These are phyloP conservation scores for Russula earlei DNA, from an alignment of 768 basidiomycete genomes.

Conservation along the genomic window DNA sequence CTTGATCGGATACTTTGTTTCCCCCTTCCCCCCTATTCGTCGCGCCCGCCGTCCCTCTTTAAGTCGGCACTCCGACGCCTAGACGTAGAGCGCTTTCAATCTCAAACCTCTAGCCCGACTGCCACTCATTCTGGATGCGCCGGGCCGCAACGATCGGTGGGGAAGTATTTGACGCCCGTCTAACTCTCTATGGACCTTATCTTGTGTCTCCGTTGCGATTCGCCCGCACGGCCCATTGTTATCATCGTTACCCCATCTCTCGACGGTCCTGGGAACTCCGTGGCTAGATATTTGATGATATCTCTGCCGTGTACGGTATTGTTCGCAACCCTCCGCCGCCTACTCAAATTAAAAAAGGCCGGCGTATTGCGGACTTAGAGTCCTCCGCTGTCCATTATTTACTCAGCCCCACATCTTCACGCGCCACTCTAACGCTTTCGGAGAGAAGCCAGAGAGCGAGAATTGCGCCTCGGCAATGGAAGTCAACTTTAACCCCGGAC, in stretches of 20 bases:
- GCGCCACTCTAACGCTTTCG: too few relatives aligned
- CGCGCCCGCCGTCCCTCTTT: not conserved
- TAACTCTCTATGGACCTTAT: not conserved
- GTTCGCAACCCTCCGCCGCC: too few relatives aligned
- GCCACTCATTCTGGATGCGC: not conserved
- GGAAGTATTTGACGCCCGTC: not conserved
- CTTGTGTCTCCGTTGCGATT: not conserved
- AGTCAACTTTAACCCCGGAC: too few relatives aligned
- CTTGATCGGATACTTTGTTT: not conserved
- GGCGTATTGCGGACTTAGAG: too few relatives aligned
- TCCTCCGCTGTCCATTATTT: too few relatives aligned
- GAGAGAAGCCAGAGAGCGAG: too few relatives aligned
- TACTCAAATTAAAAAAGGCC: too few relatives aligned
- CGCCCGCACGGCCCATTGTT: slow-evolving; percentile 3
- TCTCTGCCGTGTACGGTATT: too few relatives aligned
- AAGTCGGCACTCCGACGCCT: not conserved
- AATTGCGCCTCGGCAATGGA: too few relatives aligned
- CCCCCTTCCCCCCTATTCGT: not conserved
- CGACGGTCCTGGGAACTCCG: too few relatives aligned
- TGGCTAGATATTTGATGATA: too few relatives aligned
- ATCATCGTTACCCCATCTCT: not conserved
- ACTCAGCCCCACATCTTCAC: too few relatives aligned
- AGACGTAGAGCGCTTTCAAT: not conserved
- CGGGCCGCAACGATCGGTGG: not conserved
- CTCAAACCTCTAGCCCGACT: not conserved